A percentile compares a stretch with the other conserved stretches of the same genome.
phyloP scores from a whole-genome alignment of 2,329 filamentous ascomycete species.

The Alternaria metachromatica region DNA sequence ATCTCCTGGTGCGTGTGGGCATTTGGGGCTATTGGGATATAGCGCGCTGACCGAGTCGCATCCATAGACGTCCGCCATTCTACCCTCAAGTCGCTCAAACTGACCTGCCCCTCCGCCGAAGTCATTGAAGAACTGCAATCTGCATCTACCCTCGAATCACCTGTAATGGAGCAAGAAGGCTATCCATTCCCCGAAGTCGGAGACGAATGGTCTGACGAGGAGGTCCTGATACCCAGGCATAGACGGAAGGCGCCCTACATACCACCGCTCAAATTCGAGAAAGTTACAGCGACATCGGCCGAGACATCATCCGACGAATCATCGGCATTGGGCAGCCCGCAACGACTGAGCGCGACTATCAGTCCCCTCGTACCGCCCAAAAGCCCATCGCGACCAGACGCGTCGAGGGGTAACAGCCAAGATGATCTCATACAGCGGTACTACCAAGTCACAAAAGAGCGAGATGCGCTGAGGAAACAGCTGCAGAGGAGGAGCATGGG shows the following conservation, averaged over 20 bases:
- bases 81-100: slow-evolving; percentile 45
- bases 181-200: slow-evolving; percentile 43
- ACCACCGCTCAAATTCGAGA: slow-evolving; percentile 33
- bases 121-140: slow-evolving; percentile 30
- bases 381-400: slow-evolving; percentile 43
- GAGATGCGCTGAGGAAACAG: slow-evolving; percentile 46
- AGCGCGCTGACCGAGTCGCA: slow-evolving; percentile 30
- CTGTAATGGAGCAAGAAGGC: slow-evolving; percentile 22
- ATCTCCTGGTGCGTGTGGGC: slow-evolving; percentile 31
- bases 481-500: slow-evolving; percentile 45
- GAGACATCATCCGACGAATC: slow-evolving; percentile 37
- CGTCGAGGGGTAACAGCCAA: slow-evolving; percentile 40
- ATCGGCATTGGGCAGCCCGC: slow-evolving; percentile 31
- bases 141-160: slow-evolving; percentile 22
- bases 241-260: slow-evolving; percentile 38
- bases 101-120: slow-evolving; percentile 48
- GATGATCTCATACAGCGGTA: slow-evolving; percentile 48
- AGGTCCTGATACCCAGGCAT: slow-evolving; percentile 43
- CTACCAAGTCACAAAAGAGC: slow-evolving; percentile 48
- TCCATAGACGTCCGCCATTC: slow-evolving; percentile 45
- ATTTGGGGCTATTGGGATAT: slow-evolving; percentile 11
- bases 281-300: slow-evolving; percentile 26
- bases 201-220: slow-evolving; percentile 48
- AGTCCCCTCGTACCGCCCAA: slow-evolving; percentile 45
- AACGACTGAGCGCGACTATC: slow-evolving; percentile 24